Conservation (phyloP, 1,139 yeast species). For the Scheffersomyces segobiensis region DNA sequence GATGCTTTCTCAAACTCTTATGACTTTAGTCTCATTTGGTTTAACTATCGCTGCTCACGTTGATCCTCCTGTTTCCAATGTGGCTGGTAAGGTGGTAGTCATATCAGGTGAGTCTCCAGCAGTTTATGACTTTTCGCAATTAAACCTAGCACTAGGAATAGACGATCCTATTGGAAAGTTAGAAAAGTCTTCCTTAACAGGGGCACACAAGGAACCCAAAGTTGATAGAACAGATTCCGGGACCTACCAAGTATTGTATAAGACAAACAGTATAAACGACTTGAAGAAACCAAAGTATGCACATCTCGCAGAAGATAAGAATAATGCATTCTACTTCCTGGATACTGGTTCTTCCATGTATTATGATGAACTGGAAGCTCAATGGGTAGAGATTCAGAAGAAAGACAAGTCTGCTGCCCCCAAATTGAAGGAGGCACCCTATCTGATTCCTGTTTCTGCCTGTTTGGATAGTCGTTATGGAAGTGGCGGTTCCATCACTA, state of each 20-base stretch:
- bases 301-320: constrained; percentile 6
- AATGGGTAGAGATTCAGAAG: constrained; percentile 13
- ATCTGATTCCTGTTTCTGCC: constrained; percentile 8
- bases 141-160: background rate
- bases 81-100: background rate
- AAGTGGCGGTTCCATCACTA: constrained; percentile 4
- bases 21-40: background rate
- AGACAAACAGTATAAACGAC: constrained; percentile 6
- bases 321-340: constrained; percentile 11
- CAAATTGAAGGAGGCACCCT: constrained; percentile 3
- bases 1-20: background rate
- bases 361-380: constrained; percentile 12
- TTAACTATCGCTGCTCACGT: background rate
- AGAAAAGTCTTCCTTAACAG: background rate
- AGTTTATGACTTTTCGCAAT: background rate
- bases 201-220: background rate
- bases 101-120: background rate
- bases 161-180: background rate
- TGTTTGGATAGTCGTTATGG: constrained; percentile 10
- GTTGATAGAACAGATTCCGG: background rate
- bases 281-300: constrained; percentile 7
- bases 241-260: background rate
- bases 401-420: constrained; percentile 1
- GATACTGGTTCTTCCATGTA: constrained; percentile 10
- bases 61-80: background rate